phyloP scores from a whole-genome alignment of 352 stramenopile species.

The Nothophytophthora sp. region DNA sequence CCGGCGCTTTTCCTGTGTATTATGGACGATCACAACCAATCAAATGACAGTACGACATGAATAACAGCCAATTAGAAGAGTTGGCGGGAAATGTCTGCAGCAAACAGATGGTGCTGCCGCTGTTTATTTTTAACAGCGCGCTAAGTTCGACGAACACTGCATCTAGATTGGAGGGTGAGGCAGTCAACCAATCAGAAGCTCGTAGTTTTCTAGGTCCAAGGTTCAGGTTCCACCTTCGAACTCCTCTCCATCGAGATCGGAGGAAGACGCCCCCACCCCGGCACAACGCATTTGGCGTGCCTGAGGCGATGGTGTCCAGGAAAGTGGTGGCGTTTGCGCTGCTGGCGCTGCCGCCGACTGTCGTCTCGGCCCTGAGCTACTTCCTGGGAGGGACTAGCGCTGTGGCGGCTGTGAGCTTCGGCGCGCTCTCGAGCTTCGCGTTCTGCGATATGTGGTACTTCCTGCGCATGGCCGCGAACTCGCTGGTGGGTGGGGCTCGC shows the following conservation, averaged over 20 bases:
- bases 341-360: slow-evolving; percentile 41
- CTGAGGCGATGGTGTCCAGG: slow-evolving; percentile 25
- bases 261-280: too few species aligned
- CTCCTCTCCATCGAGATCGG: too few species aligned
- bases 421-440: slow-evolving; percentile 53
- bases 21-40: slow-evolving; percentile 2
- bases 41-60: not conserved
- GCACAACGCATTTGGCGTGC: slow-evolving; percentile 4
- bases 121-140: too few species aligned
- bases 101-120: too few species aligned
- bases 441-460: slow-evolving; percentile 87
- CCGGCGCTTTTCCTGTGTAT: not conserved
- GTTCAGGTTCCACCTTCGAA: too few species aligned
- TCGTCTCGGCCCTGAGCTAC: slow-evolving; percentile 32
- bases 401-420: slow-evolving; percentile 28
- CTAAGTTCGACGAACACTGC: too few species aligned
- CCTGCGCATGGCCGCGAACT: slow-evolving; percentile 46
- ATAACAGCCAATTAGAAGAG: slow-evolving; percentile 17
- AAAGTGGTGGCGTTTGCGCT: slow-evolving; percentile 55
- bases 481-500: slow-evolving; percentile 13
- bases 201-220: too few species aligned
- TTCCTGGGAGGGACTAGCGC: slow-evolving; percentile 22
- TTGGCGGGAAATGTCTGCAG: slow-evolving; percentile 1
- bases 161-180: too few species aligned
- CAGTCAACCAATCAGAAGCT: too few species aligned